A percentile compares a stretch with the other conserved stretches of the same genome.
Conservation (phyloP, 345 rosid genomes). For the Eucalyptus camaldulensis region DNA sequence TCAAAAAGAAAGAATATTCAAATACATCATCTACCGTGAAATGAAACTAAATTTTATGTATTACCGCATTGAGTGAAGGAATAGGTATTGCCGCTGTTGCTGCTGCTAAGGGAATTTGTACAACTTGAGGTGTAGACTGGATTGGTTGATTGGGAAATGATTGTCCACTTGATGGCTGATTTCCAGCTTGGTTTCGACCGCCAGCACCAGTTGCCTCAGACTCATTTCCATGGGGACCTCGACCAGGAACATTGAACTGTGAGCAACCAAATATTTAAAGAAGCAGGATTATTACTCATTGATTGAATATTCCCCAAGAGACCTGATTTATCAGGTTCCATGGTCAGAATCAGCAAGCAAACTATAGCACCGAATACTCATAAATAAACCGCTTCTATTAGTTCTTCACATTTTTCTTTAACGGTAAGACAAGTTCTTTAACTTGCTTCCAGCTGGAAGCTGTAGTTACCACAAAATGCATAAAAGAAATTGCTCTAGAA, state of each 20-base stretch:
- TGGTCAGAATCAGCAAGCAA: not conserved
- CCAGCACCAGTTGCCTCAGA: constrained; percentile 18
- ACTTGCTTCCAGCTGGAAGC: not conserved
- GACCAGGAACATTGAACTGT: constrained; percentile 39
- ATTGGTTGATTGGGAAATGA: constrained; percentile 35
- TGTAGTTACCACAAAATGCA: not conserved
- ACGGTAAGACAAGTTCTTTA: not conserved
- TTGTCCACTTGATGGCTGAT: constrained; percentile 39
- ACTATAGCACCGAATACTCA: not conserved
- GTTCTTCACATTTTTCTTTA: not conserved
- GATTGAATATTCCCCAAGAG: not conserved
- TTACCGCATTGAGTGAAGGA: constrained; percentile 60
- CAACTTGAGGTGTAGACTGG: constrained; percentile 41
- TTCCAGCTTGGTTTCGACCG: constrained; percentile 37
- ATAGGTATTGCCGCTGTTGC: constrained; percentile 39
- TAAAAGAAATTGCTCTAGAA: not conserved
- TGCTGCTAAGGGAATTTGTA: constrained; percentile 55
- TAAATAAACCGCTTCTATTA: not conserved
- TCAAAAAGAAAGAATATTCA: not conserved
- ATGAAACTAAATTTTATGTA: not conserved
- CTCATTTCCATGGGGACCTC: constrained; percentile 38
- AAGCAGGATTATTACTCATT: not conserved
- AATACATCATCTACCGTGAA: not conserved
- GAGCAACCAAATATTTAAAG: not conserved
- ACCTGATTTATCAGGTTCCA: not conserved